These are phyloP conservation scores for Aspergillus persii DNA, from an alignment of 2,329 filamentous ascomycete species.

Conservation along the genomic window DNA sequence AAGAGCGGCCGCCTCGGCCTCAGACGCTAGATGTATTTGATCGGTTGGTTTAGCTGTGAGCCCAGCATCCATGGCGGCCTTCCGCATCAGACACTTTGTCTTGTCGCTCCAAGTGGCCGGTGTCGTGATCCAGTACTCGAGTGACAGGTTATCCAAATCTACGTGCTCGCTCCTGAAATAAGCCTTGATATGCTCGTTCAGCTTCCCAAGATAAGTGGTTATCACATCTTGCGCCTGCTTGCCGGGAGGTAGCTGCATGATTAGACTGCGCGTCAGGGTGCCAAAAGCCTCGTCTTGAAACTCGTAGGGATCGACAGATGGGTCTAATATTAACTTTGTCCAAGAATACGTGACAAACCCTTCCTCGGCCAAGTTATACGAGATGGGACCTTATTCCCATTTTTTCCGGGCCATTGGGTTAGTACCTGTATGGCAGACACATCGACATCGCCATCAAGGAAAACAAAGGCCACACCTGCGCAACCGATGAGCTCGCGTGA, in stretches of 20 bases:
- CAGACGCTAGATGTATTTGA: neutral
- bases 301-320: neutral
- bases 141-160: neutral
- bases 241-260: neutral
- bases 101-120: neutral
- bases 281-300: neutral
- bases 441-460: neutral
- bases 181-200: neutral
- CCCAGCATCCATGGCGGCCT: neutral
- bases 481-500: neutral
- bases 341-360: neutral
- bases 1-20: neutral
- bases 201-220: neutral
- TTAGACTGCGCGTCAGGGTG: neutral
- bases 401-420: neutral
- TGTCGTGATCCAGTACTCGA: neutral
- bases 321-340: neutral
- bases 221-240: neutral
- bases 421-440: neutral
- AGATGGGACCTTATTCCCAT: neutral
- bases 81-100: neutral
- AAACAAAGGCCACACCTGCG: neutral
- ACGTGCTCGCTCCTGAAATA: neutral
- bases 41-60: neutral
- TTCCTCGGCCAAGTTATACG: neutral